These are phyloP conservation scores for Phytophthora crassamura DNA, from an alignment of 352 stramenopile genomes.

Conservation along the genomic window DNA sequence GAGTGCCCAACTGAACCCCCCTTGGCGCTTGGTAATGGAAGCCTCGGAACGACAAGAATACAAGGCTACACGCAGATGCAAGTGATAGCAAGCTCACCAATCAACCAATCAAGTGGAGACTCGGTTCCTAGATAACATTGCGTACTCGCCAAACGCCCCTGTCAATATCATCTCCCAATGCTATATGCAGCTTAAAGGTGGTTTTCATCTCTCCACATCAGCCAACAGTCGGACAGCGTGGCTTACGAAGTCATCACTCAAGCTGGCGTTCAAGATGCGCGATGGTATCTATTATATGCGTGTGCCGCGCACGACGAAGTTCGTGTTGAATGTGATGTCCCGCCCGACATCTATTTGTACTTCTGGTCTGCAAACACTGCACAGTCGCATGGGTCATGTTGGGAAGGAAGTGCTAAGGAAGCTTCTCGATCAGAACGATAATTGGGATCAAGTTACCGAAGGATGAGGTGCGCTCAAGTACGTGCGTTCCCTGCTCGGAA, in stretches of 20 bases:
- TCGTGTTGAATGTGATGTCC: neutral
- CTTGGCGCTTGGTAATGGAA: neutral
- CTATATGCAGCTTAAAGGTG: neutral
- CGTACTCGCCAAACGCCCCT: neutral
- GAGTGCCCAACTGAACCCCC: neutral
- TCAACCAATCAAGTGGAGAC: neutral
- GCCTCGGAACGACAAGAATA: neutral
- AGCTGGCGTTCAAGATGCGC: conserved; percentile 5
- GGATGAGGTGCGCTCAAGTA: neutral
- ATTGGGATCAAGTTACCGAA: neutral
- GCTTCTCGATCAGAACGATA: neutral
- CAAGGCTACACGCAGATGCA: neutral
- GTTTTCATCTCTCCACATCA: conserved; percentile 2
- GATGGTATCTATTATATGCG: conserved; percentile 2
- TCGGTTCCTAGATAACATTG: neutral
- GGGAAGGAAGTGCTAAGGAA: neutral
- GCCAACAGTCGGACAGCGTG: neutral
- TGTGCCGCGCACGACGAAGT: neutral
- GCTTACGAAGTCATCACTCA: neutral
- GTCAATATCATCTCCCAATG: neutral
- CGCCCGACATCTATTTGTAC: neutral
- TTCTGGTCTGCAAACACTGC: neutral
- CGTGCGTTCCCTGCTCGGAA: conserved; percentile 1
- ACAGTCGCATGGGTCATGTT: conserved; percentile 2
- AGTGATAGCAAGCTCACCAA: neutral